Evolutionary conservation across 208 protist genomes (phyloP), one percentile per base, ranked within the genome.

Genomic region (Angomonas ambiguus): DNA sequence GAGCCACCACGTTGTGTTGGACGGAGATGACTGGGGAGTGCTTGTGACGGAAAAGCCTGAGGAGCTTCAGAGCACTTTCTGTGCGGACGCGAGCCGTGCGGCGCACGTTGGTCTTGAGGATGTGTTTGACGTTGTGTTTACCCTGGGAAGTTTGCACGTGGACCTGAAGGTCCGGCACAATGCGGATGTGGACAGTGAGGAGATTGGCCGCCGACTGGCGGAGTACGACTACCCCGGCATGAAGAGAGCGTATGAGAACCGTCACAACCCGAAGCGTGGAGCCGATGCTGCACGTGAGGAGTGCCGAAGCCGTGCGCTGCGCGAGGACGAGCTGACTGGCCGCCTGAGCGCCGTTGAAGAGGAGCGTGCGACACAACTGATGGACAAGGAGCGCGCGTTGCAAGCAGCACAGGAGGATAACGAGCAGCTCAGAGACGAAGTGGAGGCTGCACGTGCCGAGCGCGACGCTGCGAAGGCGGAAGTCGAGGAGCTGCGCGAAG

Each of bases 131-230:
- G 61, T 79, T 8, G 22, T 65, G 24, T 67, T 80, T 58, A 30
- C 22, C 16, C 38, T 73, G 5, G 82, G 72, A 27, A 75, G 72
- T 41, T 69, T 82, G n/a, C 65, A 69, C 24, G 70, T 62, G 20
- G 62, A 30, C 25, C 78, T 82, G 62, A 67, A 49, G 1, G 62
- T 84, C 5, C 35, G 70, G 2, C 82, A 84, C 67, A 82, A 80
- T 65, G 48, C 33, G 8, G 70, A 74, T 34, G 69, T 88, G 18
- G 30, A 69, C 0, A 62, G 67, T 28, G 13, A 25, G 13, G 80
- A 76, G 53, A 76, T 80, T 34, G 70, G 76, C 30, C 68, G 62
- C 2, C 45, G 77, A 2, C 51, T 84, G 28, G 25, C 38, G 0
- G 71, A 78, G 30, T 80, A 71, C 68, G 71, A 74, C 30, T 84